phyloP scores from a whole-genome alignment of 1,284 basidiomycete species.

The Malassezia obtusa region DNA sequence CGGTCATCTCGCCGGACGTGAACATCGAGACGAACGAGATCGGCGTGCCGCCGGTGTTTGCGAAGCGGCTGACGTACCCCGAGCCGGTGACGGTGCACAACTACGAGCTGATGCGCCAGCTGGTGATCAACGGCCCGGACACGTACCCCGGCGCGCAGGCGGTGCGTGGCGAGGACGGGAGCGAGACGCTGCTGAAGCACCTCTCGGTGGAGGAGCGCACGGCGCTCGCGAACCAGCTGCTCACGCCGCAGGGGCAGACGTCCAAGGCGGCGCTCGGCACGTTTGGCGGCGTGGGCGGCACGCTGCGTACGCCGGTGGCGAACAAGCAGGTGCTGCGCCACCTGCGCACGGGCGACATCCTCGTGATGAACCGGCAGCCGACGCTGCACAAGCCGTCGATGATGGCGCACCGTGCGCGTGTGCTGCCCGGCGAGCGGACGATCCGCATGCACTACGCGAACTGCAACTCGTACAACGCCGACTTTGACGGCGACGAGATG shows the following conservation, averaged over 20 bases:
- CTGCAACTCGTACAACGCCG: conserved; percentile 98
- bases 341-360: conserved; percentile 84
- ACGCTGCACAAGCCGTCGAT: conserved; percentile 99
- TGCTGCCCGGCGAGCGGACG: conserved; percentile 91
- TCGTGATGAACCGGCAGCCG: conserved; percentile 95
- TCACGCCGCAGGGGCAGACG: conserved; percentile 72
- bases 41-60: conserved; percentile 94
- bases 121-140: conserved; percentile 84
- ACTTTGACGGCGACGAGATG: conserved; percentile 99
- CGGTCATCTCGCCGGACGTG: conserved; percentile 97
- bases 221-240: conserved; percentile 90
- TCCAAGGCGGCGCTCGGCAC: conserved; percentile 45
- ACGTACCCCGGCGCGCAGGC: conserved; percentile 86
- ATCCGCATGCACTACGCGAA: conserved; percentile 99
- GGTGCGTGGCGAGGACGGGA: conserved; percentile 84
- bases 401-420: conserved; percentile 94
- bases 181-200: conserved; percentile 55
- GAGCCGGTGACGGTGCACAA: conserved; percentile 92
- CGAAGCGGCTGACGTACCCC: conserved; percentile 89
- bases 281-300: conserved; percentile 39
- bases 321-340: conserved; percentile 98
- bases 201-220: conserved; percentile 74
- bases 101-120: conserved; percentile 74
- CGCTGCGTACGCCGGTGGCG: conserved; percentile 51
- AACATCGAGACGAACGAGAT: conserved; percentile 99